A percentile compares a stretch with the other conserved stretches of the same genome.
Evolutionary conservation across 768 basidiomycete species (phyloP).

Genomic region (Tylopilus sp.): DNA sequence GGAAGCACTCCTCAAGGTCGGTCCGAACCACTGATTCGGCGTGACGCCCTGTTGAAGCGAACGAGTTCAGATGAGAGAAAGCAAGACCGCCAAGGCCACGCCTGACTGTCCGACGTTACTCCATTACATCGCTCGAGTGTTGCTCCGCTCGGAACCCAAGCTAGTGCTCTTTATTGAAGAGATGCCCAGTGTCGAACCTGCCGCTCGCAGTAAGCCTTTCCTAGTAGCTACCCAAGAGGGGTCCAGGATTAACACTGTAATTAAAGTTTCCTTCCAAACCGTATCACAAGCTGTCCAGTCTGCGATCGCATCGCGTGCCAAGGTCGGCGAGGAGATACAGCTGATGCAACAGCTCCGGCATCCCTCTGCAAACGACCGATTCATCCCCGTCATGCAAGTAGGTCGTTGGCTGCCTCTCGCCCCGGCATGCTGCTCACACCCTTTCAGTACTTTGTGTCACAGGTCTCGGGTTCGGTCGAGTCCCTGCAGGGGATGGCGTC

Average conservation of each 20-base stretch:
- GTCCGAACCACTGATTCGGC: not conserved
- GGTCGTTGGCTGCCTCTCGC: not conserved
- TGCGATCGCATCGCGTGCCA: slow-evolving; percentile 52
- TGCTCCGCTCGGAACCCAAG: slow-evolving; percentile 63
- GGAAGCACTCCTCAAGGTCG: slow-evolving; percentile 77
- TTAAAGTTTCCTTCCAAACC: slow-evolving; percentile 69
- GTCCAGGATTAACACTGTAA: not conserved
- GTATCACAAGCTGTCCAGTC: slow-evolving; percentile 57
- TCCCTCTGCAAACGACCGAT: slow-evolving; percentile 50
- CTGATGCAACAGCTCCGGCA: slow-evolving; percentile 33
- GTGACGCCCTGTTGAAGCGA: not conserved
- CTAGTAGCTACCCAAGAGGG: not conserved
- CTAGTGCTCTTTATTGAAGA: slow-evolving; percentile 76
- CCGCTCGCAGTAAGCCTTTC: slow-evolving; percentile 60
- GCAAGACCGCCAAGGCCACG: slow-evolving; percentile 66
- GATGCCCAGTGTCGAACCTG: slow-evolving; percentile 76
- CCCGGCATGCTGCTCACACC: not conserved
- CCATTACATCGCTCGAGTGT: slow-evolving; percentile 79
- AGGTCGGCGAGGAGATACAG: slow-evolving; percentile 55
- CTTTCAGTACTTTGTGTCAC: slow-evolving; percentile 25
- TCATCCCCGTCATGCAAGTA: slow-evolving; percentile 70
- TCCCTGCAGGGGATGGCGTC: slow-evolving; percentile 60
- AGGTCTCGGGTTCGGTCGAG: slow-evolving; percentile 52
- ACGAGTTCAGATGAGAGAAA: slow-evolving; percentile 70
- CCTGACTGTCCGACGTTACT: slow-evolving; percentile 82